A percentile compares a stretch with the other conserved stretches of the same genome.
phyloP scores from a whole-genome alignment of 768 basidiomycete genomes.

The Basidioascus undulatus region DNA sequence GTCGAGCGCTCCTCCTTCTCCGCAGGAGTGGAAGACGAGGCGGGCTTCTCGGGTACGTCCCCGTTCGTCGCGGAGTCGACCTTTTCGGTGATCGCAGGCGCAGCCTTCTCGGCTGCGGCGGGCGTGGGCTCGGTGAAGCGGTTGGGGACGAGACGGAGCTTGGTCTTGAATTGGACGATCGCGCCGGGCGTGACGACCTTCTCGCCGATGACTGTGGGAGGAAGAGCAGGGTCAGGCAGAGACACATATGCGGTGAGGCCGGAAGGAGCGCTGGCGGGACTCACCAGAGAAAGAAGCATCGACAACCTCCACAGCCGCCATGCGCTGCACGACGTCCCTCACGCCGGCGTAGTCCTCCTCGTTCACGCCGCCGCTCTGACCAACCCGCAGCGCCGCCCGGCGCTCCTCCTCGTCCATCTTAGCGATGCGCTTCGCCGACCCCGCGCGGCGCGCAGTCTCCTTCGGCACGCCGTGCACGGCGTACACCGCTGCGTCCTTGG shows the following conservation, averaged over 20 bases:
- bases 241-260: neutral
- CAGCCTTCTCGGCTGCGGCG: too few species aligned
- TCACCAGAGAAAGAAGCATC: conserved; percentile 67
- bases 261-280: conserved; percentile 11
- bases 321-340: conserved; percentile 38
- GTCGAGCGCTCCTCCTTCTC: too few species aligned
- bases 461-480: too few species aligned
- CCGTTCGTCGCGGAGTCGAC: too few species aligned
- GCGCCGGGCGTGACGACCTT: conserved; percentile 64
- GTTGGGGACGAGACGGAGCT: conserved; percentile 49
- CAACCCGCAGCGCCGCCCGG: conserved; percentile 4
- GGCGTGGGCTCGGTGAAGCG: too few species aligned
- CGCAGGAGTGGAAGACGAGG: too few species aligned
- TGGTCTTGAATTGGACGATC: conserved; percentile 64
- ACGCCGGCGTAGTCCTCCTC: conserved; percentile 21
- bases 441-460: too few species aligned
- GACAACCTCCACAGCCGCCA: conserved; percentile 55
- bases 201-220: conserved; percentile 57
- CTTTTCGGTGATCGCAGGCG: too few species aligned
- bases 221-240: neutral
- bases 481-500: conserved; percentile 22
- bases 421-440: too few species aligned
- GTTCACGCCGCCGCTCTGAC: too few species aligned
- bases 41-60: too few species aligned
- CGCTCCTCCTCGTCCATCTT: conserved; percentile 10